A percentile compares a stretch with the other conserved stretches of the same genome.
These are phyloP conservation scores for Pseudocercospora crystallina DNA, from an alignment of 2,329 filamentous ascomycete genomes.

Conservation along the genomic window DNA sequence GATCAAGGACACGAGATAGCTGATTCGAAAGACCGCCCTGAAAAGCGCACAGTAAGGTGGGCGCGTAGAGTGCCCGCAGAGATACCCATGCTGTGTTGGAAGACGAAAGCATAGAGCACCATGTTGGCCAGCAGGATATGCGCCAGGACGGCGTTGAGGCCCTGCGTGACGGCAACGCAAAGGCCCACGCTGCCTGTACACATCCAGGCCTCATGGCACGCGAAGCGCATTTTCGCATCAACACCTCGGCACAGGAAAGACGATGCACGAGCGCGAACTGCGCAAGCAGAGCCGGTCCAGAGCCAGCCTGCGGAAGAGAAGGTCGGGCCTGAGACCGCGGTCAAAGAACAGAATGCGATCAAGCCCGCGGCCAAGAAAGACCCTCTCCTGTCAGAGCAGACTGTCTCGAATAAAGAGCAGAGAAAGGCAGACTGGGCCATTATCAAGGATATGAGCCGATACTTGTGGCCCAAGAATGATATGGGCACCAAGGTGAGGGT, in stretches of 20 bases:
- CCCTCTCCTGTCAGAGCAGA: constrained; percentile 64
- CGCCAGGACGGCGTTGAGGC: constrained; percentile 23
- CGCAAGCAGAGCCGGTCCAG: constrained; percentile 27
- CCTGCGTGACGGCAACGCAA: constrained; percentile 12
- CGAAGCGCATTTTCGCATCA: constrained; percentile 45
- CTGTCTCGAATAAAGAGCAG: constrained; percentile 75
- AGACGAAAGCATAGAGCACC: constrained; percentile 1
- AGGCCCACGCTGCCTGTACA: constrained; percentile 12
- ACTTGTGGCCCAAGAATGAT: constrained; percentile 91
- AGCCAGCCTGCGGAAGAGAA: constrained; percentile 31
- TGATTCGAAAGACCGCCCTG: not conserved
- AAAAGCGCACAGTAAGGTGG: too few species aligned
- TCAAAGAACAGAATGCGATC: constrained; percentile 32
- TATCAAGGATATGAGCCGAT: constrained; percentile 94
- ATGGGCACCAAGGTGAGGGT: constrained; percentile 81
- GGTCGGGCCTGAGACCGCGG: constrained; percentile 37
- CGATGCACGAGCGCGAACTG: constrained; percentile 33
- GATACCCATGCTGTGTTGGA: not conserved
- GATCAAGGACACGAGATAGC: not conserved
- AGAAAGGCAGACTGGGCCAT: constrained; percentile 97
- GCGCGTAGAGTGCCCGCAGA: too few species aligned
- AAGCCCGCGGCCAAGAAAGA: constrained; percentile 45
- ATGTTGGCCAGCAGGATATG: constrained; percentile 32
- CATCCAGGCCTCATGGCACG: constrained; percentile 23
- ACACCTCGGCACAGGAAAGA: constrained; percentile 46